Conservation (phyloP, 1,139 yeast species). For the Yamadazyma membranifaciens region DNA sequence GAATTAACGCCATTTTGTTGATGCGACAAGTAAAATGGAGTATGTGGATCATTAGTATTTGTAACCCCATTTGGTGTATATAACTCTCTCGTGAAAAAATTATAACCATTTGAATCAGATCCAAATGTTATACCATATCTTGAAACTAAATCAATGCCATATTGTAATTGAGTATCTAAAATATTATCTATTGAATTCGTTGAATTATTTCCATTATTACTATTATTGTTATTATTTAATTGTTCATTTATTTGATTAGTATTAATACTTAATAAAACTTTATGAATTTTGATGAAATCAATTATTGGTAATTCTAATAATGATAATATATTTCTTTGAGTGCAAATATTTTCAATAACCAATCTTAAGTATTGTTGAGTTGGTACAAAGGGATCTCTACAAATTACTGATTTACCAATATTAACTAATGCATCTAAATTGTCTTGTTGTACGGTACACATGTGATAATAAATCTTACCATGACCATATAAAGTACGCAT, state of each 20-base stretch:
- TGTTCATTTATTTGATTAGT: constrained; percentile 21
- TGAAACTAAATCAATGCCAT: constrained; percentile 63
- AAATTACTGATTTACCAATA: constrained; percentile 72
- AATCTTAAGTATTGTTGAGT: constrained; percentile 72
- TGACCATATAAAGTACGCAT: constrained; percentile 73
- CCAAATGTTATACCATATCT: constrained; percentile 73
- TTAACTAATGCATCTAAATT: constrained; percentile 76
- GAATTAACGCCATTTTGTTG: constrained; percentile 29
- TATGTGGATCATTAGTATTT: constrained; percentile 27
- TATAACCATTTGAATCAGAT: constrained; percentile 61
- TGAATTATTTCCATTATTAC: constrained; percentile 3
- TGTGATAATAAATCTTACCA: constrained; percentile 77
- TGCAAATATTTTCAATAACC: constrained; percentile 75
- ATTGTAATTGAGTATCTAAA: constrained; percentile 45
- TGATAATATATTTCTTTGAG: constrained; percentile 64
- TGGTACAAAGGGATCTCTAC: constrained; percentile 81
- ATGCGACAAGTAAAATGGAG: constrained; percentile 33
- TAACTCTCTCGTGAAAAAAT: constrained; percentile 56
- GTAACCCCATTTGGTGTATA: constrained; percentile 37
- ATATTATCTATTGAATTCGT: constrained; percentile 25
- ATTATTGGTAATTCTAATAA: constrained; percentile 59
- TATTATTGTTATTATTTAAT: constrained; percentile 24
- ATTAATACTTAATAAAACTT: constrained; percentile 54
- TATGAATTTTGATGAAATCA: constrained; percentile 65
- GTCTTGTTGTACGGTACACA: constrained; percentile 81